A percentile compares a stretch with the other conserved stretches of the same genome.
phyloP scores from a whole-genome alignment of 2,329 filamentous ascomycete genomes.

The Fusarium zealandicum region DNA sequence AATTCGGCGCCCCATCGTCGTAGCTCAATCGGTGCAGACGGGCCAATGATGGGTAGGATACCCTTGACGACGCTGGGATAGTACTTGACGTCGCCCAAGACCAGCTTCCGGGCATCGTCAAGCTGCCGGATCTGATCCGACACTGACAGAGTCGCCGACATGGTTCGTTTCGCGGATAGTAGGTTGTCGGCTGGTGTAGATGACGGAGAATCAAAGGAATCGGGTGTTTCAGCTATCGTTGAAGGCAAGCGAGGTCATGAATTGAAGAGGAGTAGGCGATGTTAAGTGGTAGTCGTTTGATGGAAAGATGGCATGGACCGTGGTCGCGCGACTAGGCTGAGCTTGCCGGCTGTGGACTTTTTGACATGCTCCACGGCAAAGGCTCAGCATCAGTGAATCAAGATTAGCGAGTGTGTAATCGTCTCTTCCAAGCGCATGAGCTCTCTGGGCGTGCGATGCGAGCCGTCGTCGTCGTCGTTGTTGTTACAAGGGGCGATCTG shows the following conservation, averaged over 20 bases:
- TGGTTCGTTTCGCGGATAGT: constrained; percentile 28
- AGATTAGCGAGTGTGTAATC: constrained; percentile 3
- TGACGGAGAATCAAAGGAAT: neutral
- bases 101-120: constrained; percentile 87
- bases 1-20: constrained; percentile 97
- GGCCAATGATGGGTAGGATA: constrained; percentile 88
- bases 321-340: constrained; percentile 45
- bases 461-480: constrained; percentile 17
- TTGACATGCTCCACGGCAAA: constrained; percentile 43
- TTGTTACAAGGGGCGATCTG: constrained; percentile 13
- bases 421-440: constrained; percentile 5
- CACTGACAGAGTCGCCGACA: constrained; percentile 67
- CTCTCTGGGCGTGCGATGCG: constrained; percentile 2
- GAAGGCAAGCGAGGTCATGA: constrained; percentile 12
- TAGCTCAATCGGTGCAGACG: constrained; percentile 76
- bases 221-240: constrained; percentile 5
- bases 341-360: constrained; percentile 38
- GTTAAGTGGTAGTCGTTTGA: constrained; percentile 21
- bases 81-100: constrained; percentile 83
- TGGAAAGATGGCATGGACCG: constrained; percentile 28
- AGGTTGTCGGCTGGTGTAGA: constrained; percentile 12
- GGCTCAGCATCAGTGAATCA: constrained; percentile 15
- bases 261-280: too few species aligned
- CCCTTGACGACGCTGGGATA: constrained; percentile 92
- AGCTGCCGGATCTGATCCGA: constrained; percentile 86